Conservation (phyloP, 164 flowering plant genomes). For the Chimonanthus praecox region DNA sequence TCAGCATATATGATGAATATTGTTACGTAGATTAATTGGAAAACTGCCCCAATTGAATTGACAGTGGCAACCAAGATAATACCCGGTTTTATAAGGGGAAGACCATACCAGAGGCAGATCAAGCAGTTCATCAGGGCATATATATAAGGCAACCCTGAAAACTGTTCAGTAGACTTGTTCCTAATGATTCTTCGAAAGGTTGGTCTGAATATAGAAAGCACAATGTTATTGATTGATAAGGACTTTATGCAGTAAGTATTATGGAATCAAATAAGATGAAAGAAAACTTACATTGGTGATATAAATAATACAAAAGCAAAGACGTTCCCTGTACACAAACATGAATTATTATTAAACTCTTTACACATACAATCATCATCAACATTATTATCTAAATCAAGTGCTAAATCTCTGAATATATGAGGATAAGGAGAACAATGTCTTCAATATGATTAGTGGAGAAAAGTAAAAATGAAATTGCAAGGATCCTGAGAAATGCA, state of each 20-base stretch:
- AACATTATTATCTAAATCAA: neutral
- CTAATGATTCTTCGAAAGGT: slow-evolving; percentile 73
- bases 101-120: slow-evolving; percentile 71
- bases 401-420: neutral
- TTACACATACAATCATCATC: neutral
- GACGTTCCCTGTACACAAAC: slow-evolving; percentile 62
- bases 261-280: neutral
- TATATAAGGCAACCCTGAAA: slow-evolving; percentile 83
- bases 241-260: neutral
- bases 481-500: too few relatives aligned
- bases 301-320: slow-evolving; percentile 83
- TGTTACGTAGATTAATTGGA: slow-evolving; percentile 48
- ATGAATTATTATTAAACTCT: neutral
- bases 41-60: slow-evolving; percentile 64
- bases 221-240: neutral
- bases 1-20: slow-evolving; percentile 53
- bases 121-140: slow-evolving; percentile 76
- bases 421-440: neutral
- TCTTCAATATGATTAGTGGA: too few relatives aligned
- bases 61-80: slow-evolving; percentile 60
- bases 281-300: slow-evolving; percentile 73
- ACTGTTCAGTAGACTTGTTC: slow-evolving; percentile 68
- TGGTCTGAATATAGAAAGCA: slow-evolving; percentile 39
- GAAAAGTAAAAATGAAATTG: too few relatives aligned
- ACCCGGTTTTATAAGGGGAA: slow-evolving; percentile 47